Conservation (phyloP, 192 early-diverging fungal genomes). For the Linnemannia schmuckeri region DNA sequence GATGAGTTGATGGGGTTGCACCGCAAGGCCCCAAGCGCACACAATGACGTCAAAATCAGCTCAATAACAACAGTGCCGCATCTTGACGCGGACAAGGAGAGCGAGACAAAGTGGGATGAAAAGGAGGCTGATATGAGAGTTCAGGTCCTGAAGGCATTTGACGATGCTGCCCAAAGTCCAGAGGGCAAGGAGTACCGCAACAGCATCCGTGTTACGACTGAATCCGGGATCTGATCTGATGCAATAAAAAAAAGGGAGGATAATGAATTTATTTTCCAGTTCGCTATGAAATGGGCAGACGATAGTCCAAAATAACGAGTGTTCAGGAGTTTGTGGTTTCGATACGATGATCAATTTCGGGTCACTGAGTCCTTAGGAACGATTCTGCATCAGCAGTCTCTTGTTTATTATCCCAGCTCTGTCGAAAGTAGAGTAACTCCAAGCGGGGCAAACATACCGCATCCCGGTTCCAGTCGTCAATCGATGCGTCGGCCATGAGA, state of each 20-base stretch:
- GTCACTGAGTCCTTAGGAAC: neutral
- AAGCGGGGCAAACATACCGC: neutral
- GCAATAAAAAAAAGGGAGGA: neutral
- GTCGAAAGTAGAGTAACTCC: neutral
- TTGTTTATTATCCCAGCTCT: neutral
- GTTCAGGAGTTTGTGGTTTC: neutral
- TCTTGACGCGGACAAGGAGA: neutral
- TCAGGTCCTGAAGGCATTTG: neutral
- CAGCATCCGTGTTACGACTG: neutral
- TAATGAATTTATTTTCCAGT: neutral
- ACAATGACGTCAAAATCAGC: neutral
- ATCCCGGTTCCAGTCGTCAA: neutral
- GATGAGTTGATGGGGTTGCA: neutral
- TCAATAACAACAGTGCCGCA: no score
- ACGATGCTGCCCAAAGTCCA: neutral
- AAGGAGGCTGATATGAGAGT: neutral
- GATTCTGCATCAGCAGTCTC: neutral
- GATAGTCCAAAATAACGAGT: no score
- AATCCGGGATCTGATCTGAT: neutral
- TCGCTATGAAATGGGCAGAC: neutral
- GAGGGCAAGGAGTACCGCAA: slow-evolving; percentile 1
- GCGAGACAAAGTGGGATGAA: neutral
- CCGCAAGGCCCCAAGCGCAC: neutral
- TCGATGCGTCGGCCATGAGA: neutral
- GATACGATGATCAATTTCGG: neutral